Base-by-base conservation (phyloP, 2,329 filamentous ascomycete species). In the Aureobasidium zeae region DNA sequence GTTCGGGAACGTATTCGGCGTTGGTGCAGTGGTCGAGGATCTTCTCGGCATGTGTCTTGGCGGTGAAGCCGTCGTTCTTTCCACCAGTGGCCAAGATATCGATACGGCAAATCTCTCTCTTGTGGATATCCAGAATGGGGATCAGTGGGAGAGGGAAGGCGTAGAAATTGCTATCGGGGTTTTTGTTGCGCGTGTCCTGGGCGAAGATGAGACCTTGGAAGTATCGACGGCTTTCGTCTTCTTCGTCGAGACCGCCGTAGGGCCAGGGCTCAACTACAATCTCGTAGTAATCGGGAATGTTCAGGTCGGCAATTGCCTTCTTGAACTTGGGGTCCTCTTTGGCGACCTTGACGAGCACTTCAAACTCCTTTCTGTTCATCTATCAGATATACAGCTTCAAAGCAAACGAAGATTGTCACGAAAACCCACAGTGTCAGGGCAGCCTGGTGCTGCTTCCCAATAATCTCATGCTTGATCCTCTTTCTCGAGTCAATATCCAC, bases 1-100 rank as follows among this genome's bases (percentile, higher is more conserved):
- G 48, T 42, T 70, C 65, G 3, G 55, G 55, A 22, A 57, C 52
- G 25, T 77, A 77, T 49, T 77, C 74, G 0, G 67, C 66, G 4
- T 62, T 56, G 24, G 63, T 62, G 56, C 72, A 76, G 52, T 76
- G 73, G 45, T 71, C 57, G 25, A 67, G 50, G 24, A 67, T 49
- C 16, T 55, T 56, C 16, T 58, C 54, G 11, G 51, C 55, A 45
- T 65, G 58, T 1, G 63, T 66, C 51, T 68, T 59, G 7, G 54
- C 63, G 68, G 56, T 49, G 10, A 54, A 31, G 10, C 36, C 21
- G 16, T 57, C 54, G n/a, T 47, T 49, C 21, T 54, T 55, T 7
- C 53, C 55, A 13, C 58, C 58, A 42, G 56, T 59, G 3, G 58
- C 52, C 7, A 58, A 47, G 38, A 47, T 48, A 33, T 60, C 56